phyloP scores from a whole-genome alignment of 2,329 filamentous ascomycete species.

The Aureobasidium sp. region DNA sequence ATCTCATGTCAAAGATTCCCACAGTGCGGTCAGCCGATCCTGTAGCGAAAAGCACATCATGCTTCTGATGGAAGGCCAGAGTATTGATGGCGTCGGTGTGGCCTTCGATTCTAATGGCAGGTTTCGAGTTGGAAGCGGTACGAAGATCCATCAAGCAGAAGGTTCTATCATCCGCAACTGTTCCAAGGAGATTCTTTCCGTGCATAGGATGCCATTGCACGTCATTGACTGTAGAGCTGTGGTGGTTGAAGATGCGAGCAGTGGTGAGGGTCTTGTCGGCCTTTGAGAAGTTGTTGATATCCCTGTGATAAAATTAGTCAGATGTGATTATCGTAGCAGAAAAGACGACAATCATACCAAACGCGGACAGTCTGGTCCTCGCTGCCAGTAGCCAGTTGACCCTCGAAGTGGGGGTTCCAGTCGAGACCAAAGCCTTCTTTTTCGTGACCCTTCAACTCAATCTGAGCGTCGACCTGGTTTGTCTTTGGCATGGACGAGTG shows the following conservation, averaged over 20 bases:
- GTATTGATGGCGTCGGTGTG: constrained; percentile 93
- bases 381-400: constrained; percentile 79
- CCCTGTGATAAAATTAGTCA: constrained; percentile 82
- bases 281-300: constrained; percentile 65
- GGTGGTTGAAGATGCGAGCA: constrained; percentile 71
- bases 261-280: constrained; percentile 63
- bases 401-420: constrained; percentile 80
- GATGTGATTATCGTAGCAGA: not conserved
- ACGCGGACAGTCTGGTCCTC: constrained; percentile 87
- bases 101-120: constrained; percentile 56
- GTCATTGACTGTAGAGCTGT: constrained; percentile 88
- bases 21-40: constrained; percentile 94
- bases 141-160: constrained; percentile 89
- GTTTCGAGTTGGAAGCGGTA: constrained; percentile 43
- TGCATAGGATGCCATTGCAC: constrained; percentile 91
- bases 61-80: constrained; percentile 86
- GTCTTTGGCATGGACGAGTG: constrained; percentile 63
- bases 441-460: constrained; percentile 76
- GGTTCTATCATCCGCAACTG: constrained; percentile 89
- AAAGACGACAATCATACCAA: constrained; percentile 53
- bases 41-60: constrained; percentile 84
- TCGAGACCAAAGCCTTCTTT: constrained; percentile 85
- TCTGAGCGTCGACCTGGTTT: constrained; percentile 65
- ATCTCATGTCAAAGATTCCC: constrained; percentile 84
- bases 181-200: constrained; percentile 69